A percentile compares a stretch with the other conserved stretches of the same genome.
Conservation (phyloP, 2,329 filamentous ascomycete genomes). For the Neofusicoccum ribis region DNA sequence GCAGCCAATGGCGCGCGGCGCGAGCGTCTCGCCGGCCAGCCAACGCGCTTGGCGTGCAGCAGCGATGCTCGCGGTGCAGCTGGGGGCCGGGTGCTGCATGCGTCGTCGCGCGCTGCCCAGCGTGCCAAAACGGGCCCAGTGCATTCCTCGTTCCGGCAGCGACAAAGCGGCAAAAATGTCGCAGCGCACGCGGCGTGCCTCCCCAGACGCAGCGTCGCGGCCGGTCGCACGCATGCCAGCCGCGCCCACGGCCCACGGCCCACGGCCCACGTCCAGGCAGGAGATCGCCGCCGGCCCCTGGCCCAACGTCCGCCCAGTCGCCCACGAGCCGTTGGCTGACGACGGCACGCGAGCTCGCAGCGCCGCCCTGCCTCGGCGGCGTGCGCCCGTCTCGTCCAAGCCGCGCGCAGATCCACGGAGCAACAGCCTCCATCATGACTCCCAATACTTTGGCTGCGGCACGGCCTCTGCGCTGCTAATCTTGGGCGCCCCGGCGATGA, state of each 20-base stretch:
- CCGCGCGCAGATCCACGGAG: not conserved
- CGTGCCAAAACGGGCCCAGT: not conserved
- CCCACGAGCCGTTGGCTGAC: slow-evolving; percentile 11
- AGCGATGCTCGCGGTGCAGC: slow-evolving; percentile 15
- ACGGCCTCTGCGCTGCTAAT: slow-evolving; percentile 5
- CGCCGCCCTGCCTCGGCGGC: not conserved
- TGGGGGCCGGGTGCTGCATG: slow-evolving; percentile 16
- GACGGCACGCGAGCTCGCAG: not conserved
- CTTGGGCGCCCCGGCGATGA: slow-evolving; percentile 9
- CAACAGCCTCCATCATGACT: slow-evolving; percentile 1
- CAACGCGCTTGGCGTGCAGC: slow-evolving; percentile 14
- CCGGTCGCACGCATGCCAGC: not conserved
- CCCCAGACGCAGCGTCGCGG: not conserved
- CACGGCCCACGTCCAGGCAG: too few species aligned
- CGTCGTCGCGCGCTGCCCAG: slow-evolving; percentile 4
- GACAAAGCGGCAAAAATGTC: slow-evolving; percentile 7
- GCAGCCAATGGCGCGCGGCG: slow-evolving; percentile 4
- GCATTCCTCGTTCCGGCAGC: not conserved
- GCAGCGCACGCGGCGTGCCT: not conserved
- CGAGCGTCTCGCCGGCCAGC: slow-evolving; percentile 5
- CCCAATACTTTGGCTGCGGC: slow-evolving; percentile 11
- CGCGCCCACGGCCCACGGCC: too few species aligned
- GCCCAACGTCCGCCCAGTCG: not conserved
- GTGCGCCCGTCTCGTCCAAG: not conserved
- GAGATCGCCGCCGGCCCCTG: too few species aligned